phyloP scores from a whole-genome alignment of 169 alveolate species.

The Cryptosporidium ryanae region DNA sequence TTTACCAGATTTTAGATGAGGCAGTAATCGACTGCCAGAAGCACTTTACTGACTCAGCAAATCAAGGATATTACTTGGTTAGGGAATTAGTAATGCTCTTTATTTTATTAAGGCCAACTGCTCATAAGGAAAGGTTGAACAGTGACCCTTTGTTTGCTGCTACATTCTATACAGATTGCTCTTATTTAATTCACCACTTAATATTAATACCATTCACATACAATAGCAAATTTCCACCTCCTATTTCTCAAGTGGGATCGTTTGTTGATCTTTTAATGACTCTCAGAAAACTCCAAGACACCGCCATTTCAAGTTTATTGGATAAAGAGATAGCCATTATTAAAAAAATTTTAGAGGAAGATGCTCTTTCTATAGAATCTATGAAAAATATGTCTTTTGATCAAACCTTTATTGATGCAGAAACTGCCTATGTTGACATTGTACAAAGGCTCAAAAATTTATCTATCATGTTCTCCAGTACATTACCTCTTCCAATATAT shows the following conservation, averaged over 20 bases:
- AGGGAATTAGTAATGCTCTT: slow-evolving; percentile 64
- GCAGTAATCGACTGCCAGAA: slow-evolving; percentile 46
- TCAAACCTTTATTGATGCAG: slow-evolving; percentile 46
- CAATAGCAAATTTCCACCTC: slow-evolving; percentile 57
- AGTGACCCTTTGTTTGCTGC: slow-evolving; percentile 69
- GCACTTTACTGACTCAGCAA: slow-evolving; percentile 42
- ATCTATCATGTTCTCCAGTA: slow-evolving; percentile 50
- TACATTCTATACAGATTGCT: slow-evolving; percentile 68
- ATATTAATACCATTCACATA: slow-evolving; percentile 61
- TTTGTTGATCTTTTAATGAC: slow-evolving; percentile 66
- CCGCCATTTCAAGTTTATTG: slow-evolving; percentile 52
- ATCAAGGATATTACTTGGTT: slow-evolving; percentile 65
- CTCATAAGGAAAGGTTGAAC: slow-evolving; percentile 32
- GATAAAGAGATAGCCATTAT: slow-evolving; percentile 16
- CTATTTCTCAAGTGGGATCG: slow-evolving; percentile 60
- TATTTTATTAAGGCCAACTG: slow-evolving; percentile 50
- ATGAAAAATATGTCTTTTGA: slow-evolving; percentile 56
- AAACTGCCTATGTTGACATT: slow-evolving; percentile 24
- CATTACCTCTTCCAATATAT: slow-evolving; percentile 29
- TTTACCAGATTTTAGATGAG: slow-evolving; percentile 58
- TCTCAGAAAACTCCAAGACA: slow-evolving; percentile 60
- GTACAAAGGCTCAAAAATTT: slow-evolving; percentile 42
- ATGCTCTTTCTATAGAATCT: slow-evolving; percentile 48
- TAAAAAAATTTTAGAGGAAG: neutral
- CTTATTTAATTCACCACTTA: slow-evolving; percentile 62